Percentiles rank a stretch among this genome's conserved stretches.
These are phyloP conservation scores for Jamesozyma spencerorum DNA, from an alignment of 805 yeast genomes.

Conservation along the genomic window DNA sequence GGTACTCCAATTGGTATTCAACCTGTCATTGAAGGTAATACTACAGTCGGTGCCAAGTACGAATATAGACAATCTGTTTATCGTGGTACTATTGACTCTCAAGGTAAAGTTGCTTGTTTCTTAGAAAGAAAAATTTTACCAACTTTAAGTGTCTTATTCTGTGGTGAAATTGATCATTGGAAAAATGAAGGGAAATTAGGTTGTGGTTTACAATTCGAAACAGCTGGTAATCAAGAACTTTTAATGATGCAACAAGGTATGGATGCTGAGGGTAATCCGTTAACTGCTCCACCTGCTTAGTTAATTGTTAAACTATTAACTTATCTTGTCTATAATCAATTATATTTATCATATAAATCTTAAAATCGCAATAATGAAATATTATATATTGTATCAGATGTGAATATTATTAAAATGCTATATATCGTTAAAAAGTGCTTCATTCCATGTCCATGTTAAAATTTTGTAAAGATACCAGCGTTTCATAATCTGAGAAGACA, in stretches of 20 bases:
- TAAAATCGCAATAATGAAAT: no score
- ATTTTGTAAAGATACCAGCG: slow-evolving; percentile 7
- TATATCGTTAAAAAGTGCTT: background rate
- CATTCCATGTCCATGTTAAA: background rate
- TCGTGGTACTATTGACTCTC: slow-evolving; percentile 88
- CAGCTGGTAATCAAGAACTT: slow-evolving; percentile 88
- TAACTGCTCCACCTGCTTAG: slow-evolving; percentile 59
- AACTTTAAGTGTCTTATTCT: slow-evolving; percentile 76
- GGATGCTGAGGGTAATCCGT: slow-evolving; percentile 79
- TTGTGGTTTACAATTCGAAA: slow-evolving; percentile 90
- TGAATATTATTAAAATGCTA: slow-evolving; percentile 1
- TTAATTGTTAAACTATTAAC: background rate
- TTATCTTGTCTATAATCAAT: slow-evolving; percentile 6
- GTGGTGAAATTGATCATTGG: slow-evolving; percentile 87
- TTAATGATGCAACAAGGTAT: slow-evolving; percentile 86
- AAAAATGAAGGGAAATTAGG: slow-evolving; percentile 76
- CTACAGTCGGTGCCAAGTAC: slow-evolving; percentile 93
- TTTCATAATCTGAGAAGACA: slow-evolving; percentile 10
- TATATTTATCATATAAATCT: background rate
- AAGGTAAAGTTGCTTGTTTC: slow-evolving; percentile 84
- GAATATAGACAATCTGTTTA: slow-evolving; percentile 94
- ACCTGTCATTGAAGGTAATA: slow-evolving; percentile 80
- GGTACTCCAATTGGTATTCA: slow-evolving; percentile 75
- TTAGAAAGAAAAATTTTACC: slow-evolving; percentile 91
- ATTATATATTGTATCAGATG: background rate